Conservation (phyloP, 225 moss, liverwort and hornwort species). For the Pseudisothecium myosuroides region DNA sequence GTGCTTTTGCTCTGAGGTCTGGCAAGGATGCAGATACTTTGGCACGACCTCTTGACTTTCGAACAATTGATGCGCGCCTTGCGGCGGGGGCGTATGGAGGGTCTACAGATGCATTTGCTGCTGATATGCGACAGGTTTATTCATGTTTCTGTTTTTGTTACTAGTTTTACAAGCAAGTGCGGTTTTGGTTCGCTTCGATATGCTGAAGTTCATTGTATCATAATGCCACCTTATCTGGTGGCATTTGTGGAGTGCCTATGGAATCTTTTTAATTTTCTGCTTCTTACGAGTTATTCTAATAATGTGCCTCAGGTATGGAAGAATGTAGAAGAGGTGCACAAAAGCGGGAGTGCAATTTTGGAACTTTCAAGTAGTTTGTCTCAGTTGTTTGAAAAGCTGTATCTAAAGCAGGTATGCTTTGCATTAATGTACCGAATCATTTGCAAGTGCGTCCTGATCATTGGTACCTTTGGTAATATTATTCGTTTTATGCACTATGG, state of each 20-base stretch:
- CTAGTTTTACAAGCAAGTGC: not conserved
- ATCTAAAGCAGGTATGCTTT: constrained; percentile 65
- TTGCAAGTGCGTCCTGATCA: not conserved
- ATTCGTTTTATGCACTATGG: not conserved
- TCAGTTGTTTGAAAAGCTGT: constrained; percentile 75
- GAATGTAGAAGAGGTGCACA: constrained; percentile 60
- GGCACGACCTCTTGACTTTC: constrained; percentile 84
- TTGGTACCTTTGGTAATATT: not conserved
- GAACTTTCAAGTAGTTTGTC: constrained; percentile 51
- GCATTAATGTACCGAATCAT: not conserved
- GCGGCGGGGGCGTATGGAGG: constrained; percentile 88
- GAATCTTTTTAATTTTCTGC: not conserved
- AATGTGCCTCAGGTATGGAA: constrained; percentile 63
- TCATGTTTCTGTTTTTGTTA: not conserved
- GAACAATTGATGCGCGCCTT: constrained; percentile 85
- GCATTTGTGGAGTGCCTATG: not conserved
- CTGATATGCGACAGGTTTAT: constrained; percentile 85
- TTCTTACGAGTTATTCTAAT: not conserved
- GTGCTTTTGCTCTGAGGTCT: constrained; percentile 12
- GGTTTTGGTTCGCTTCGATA: not conserved
- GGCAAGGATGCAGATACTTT: constrained; percentile 47
- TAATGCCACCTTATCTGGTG: not conserved
- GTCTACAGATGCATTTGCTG: constrained; percentile 83
- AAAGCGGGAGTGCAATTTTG: constrained; percentile 39
- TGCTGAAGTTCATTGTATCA: not conserved